Evolutionary conservation across 1,139 yeast genomes (phyloP).

Genomic region (Candida sp.): DNA sequence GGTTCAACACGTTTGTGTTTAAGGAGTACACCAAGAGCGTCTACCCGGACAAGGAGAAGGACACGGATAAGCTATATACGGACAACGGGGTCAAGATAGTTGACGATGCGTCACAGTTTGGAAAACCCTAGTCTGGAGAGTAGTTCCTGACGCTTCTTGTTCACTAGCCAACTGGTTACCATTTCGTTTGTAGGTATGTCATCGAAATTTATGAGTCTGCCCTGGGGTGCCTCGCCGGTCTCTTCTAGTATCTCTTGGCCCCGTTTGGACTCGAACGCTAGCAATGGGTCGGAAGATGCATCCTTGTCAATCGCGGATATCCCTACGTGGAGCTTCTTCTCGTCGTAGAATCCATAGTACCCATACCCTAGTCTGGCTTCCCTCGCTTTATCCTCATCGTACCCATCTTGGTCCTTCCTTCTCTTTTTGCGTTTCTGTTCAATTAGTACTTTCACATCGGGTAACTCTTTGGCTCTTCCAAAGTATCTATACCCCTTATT

Average conservation of each 20-base stretch:
- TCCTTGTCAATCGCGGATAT: slow-evolving; percentile 22
- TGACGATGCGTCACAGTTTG: slow-evolving; percentile 5
- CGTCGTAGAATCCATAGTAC: slow-evolving; percentile 54
- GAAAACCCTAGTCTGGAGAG: slow-evolving; percentile 29
- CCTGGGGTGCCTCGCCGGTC: background rate
- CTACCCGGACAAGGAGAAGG: slow-evolving; percentile 29
- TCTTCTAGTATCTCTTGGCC: slow-evolving; percentile 12
- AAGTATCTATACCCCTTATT: slow-evolving; percentile 70
- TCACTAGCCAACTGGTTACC: slow-evolving; percentile 51
- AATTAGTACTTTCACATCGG: slow-evolving; percentile 68
- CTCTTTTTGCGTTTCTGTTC: slow-evolving; percentile 26
- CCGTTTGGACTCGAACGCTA: slow-evolving; percentile 25
- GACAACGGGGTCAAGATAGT: slow-evolving; percentile 32
- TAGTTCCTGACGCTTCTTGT: slow-evolving; percentile 47
- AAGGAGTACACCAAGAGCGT: slow-evolving; percentile 50
- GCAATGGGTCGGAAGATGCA: slow-evolving; percentile 14
- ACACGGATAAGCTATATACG: slow-evolving; percentile 32
- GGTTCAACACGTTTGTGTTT: slow-evolving; percentile 67
- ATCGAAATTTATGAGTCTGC: background rate
- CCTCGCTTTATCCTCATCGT: slow-evolving; percentile 20
- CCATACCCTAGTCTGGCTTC: slow-evolving; percentile 19
- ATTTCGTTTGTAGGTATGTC: slow-evolving; percentile 42
- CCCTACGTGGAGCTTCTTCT: slow-evolving; percentile 10
- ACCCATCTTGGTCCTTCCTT: slow-evolving; percentile 17
- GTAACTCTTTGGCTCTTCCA: slow-evolving; percentile 84